Percentiles rank a stretch among this genome's conserved stretches.
These are phyloP conservation scores for Globisporangium spinosum DNA, from an alignment of 352 stramenopile species.

Conservation along the genomic window DNA sequence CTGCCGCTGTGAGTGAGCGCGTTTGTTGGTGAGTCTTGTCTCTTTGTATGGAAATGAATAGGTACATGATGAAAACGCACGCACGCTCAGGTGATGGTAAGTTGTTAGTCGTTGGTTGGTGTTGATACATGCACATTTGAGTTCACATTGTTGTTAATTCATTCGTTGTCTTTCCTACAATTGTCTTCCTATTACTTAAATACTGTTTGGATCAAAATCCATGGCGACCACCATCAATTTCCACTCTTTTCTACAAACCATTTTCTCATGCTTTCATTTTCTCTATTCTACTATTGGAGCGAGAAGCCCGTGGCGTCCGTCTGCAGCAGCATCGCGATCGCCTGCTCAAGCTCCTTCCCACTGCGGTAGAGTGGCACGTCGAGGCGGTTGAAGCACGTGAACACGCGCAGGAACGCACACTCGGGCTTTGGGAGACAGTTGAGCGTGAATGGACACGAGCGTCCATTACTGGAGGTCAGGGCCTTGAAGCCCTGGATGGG, in stretches of 20 bases:
- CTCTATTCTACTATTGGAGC: slow-evolving; percentile 56
- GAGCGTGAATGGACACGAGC: slow-evolving; percentile 51
- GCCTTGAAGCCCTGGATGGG: slow-evolving; percentile 56
- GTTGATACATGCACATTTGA: background rate
- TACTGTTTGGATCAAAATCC: background rate
- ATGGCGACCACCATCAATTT: slow-evolving; percentile 3
- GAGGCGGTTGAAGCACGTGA: slow-evolving; percentile 53
- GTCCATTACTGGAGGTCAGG: slow-evolving; percentile 42
- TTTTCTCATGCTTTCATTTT: slow-evolving; percentile 8
- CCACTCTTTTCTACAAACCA: background rate
- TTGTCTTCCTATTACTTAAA: background rate
- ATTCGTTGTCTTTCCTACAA: background rate
- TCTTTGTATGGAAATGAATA: background rate
- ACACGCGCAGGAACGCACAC: slow-evolving; percentile 29
- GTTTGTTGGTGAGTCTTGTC: background rate
- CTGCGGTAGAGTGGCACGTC: slow-evolving; percentile 89
- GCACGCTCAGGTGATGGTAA: background rate
- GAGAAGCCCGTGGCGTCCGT: slow-evolving; percentile 90
- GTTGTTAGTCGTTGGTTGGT: background rate
- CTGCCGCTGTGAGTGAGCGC: slow-evolving; percentile 15
- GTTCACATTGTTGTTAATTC: background rate
- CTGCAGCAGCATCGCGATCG: slow-evolving; percentile 83
- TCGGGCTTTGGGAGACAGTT: slow-evolving; percentile 28
- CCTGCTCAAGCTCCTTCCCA: slow-evolving; percentile 82
- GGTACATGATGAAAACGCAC: background rate